phyloP scores from a whole-genome alignment of 495 filamentous ascomycete genomes.

The Hamigera avellanea region DNA sequence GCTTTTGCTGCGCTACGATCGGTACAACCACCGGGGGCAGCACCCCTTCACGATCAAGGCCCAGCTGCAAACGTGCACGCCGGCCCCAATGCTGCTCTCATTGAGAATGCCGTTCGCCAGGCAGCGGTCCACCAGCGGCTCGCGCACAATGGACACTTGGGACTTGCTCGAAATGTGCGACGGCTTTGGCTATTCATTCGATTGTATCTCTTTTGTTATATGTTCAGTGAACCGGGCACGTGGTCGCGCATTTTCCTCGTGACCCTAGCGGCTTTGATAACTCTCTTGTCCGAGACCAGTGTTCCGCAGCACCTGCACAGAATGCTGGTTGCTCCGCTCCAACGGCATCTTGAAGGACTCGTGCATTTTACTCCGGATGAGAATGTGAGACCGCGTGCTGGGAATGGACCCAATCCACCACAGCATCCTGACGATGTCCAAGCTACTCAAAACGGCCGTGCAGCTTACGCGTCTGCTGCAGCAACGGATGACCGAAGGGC shows the following conservation, averaged over 20 bases:
- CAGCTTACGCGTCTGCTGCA: constrained; percentile 8
- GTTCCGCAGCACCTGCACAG: constrained; percentile 46
- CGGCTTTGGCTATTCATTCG: constrained; percentile 71
- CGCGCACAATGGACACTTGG: constrained; percentile 28
- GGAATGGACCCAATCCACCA: neutral
- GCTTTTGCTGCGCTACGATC: constrained; percentile 12
- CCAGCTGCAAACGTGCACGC: constrained; percentile 6
- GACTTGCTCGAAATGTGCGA: constrained; percentile 40
- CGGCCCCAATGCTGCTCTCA: constrained; percentile 16
- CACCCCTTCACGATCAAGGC: neutral
- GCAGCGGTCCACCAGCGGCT: constrained; percentile 27
- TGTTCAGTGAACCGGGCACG: constrained; percentile 62
- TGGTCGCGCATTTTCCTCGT: constrained; percentile 61
- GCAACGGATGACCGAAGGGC: constrained; percentile 3
- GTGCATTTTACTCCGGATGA: constrained; percentile 40
- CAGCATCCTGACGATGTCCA: neutral
- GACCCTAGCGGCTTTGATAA: constrained; percentile 40
- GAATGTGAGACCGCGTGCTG: constrained; percentile 3
- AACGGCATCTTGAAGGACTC: constrained; percentile 62
- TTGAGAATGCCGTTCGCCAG: constrained; percentile 28
- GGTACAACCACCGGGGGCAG: neutral
- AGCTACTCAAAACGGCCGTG: constrained; percentile 14
- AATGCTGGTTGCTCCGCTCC: constrained; percentile 47
- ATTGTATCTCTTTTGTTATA: constrained; percentile 64
- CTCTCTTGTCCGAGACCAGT: constrained; percentile 56